Evolutionary conservation across 352 stramenopile genomes (phyloP).

Genomic region (Phytopythium boreale): DNA sequence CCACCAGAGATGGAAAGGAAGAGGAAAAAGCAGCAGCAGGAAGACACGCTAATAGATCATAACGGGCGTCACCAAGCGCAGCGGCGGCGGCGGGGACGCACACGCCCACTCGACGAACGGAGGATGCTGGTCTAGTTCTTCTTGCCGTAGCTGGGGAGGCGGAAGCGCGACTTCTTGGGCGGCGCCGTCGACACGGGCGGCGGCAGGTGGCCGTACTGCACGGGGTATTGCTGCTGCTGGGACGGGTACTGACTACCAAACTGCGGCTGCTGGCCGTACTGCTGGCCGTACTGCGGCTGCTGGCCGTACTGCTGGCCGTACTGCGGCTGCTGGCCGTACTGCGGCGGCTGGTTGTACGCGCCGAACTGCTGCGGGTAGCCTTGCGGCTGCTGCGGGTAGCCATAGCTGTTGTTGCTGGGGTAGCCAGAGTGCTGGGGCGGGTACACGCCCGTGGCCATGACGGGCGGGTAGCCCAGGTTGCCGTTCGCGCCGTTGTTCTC

Average conservation of each 20-base stretch:
- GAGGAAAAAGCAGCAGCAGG: no score
- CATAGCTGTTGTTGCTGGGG: slow-evolving; percentile 18
- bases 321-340: slow-evolving; percentile 23
- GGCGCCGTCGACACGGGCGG: slow-evolving; percentile 40
- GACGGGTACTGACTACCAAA: slow-evolving; percentile 13
- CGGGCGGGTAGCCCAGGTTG: slow-evolving; percentile 30
- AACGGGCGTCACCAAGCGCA: no score
- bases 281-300: slow-evolving; percentile 21
- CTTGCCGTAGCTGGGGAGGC: slow-evolving; percentile 61
- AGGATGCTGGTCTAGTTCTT: slow-evolving; percentile 52
- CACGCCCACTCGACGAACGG: not conserved
- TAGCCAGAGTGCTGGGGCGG: slow-evolving; percentile 54
- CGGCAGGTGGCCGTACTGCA: slow-evolving; percentile 48
- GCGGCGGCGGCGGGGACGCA: no score
- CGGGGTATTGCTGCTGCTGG: slow-evolving; percentile 47
- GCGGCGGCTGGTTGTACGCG: slow-evolving; percentile 3
- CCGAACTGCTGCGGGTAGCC: slow-evolving; percentile 6
- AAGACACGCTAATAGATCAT: no score
- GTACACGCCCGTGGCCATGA: slow-evolving; percentile 47
- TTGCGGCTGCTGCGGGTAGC: slow-evolving; percentile 16
- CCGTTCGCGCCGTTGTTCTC: slow-evolving; percentile 37
- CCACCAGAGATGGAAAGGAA: no score
- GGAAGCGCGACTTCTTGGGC: slow-evolving; percentile 72
- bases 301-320: slow-evolving; percentile 29
- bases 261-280: slow-evolving; percentile 30